These are phyloP conservation scores for Linaria vulgaris DNA, from an alignment of 257 asterid species.

Conservation along the genomic window DNA sequence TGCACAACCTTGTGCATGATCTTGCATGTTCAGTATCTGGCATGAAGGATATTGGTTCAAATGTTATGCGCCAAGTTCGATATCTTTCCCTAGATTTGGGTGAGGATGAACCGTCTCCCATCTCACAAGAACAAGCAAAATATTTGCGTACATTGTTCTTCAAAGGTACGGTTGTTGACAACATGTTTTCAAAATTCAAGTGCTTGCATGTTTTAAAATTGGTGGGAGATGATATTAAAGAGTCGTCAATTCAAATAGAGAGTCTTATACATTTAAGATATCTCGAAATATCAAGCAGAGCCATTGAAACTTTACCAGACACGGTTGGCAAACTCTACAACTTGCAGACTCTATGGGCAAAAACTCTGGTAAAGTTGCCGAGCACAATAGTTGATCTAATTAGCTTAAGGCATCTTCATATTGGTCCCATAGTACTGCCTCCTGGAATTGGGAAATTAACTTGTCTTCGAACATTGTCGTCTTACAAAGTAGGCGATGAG, in stretches of 20 bases:
- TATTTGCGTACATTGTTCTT: slow-evolving; percentile 24
- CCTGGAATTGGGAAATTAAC: slow-evolving; percentile 25
- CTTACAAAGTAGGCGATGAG: slow-evolving; percentile 12
- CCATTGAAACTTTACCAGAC: too few species aligned
- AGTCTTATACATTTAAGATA: slow-evolving; percentile 31
- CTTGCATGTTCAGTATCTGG: slow-evolving; percentile 26
- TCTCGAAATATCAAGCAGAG: too few species aligned
- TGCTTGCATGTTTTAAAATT: slow-evolving; percentile 25
- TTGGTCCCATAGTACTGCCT: slow-evolving; percentile 1
- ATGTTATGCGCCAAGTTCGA: slow-evolving; percentile 1
- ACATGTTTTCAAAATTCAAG: slow-evolving; percentile 18
- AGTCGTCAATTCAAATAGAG: not conserved
- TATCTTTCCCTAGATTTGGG: not conserved
- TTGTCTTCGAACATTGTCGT: slow-evolving; percentile 26
- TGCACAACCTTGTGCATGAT: slow-evolving; percentile 40
- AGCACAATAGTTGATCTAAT: slow-evolving; percentile 6
- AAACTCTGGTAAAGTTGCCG: slow-evolving; percentile 11
- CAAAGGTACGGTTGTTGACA: not conserved
- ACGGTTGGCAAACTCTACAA: slow-evolving; percentile 21
- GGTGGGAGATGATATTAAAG: not conserved
- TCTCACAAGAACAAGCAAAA: slow-evolving; percentile 8
- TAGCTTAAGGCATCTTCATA: slow-evolving; percentile 32
- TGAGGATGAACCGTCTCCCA: not conserved
- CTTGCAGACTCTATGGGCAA: slow-evolving; percentile 26
- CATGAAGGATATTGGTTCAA: not conserved